Percentiles rank a stretch among this genome's conserved stretches.
Evolutionary conservation across 2,329 filamentous ascomycete species (phyloP).

Genomic region (Ophiocordyceps polyrhachis-furcata): DNA sequence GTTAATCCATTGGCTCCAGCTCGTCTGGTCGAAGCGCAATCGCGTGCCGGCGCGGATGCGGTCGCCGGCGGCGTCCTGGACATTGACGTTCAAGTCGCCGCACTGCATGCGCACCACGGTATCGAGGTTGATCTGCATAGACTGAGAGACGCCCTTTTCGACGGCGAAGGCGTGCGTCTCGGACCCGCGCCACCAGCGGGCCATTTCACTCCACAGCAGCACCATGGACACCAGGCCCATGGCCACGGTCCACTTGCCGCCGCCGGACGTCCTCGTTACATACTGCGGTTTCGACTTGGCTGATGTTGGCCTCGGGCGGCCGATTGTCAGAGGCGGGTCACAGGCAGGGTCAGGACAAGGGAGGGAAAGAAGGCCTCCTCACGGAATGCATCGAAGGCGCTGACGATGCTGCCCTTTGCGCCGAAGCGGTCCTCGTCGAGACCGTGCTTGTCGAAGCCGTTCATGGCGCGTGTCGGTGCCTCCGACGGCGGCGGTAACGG

Average conservation of each 20-base stretch:
- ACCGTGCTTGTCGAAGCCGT: conserved; percentile 50
- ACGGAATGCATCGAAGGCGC: conserved; percentile 87
- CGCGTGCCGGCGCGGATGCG: conserved; percentile 65
- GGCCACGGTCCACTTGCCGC: conserved; percentile 82
- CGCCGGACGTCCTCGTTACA: conserved; percentile 63
- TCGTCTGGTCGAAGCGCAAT: conserved; percentile 58
- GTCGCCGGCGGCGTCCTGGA: conserved; percentile 88
- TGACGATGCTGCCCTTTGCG: conserved; percentile 51
- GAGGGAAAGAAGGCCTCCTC: neutral
- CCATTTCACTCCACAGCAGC: conserved; percentile 61
- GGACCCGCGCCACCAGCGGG: conserved; percentile 65
- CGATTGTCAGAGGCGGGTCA: neutral
- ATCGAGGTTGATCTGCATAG: conserved; percentile 88
- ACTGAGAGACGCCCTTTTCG: conserved; percentile 74
- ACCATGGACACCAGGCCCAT: conserved; percentile 57
- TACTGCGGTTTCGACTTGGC: conserved; percentile 95
- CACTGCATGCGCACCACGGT: conserved; percentile 83
- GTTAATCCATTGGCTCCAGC: conserved; percentile 68
- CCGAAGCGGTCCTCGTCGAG: conserved; percentile 66
- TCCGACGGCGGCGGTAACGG: neutral
- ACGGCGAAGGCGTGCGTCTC: conserved; percentile 86
- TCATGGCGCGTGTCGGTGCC: conserved; percentile 34
- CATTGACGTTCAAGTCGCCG: conserved; percentile 79
- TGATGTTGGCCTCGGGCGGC: conserved; percentile 15
- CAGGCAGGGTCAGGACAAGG: neutral